Base-by-base conservation (phyloP, 202 grass and related monocot species). In the Cymbopogon flexuosus region DNA sequence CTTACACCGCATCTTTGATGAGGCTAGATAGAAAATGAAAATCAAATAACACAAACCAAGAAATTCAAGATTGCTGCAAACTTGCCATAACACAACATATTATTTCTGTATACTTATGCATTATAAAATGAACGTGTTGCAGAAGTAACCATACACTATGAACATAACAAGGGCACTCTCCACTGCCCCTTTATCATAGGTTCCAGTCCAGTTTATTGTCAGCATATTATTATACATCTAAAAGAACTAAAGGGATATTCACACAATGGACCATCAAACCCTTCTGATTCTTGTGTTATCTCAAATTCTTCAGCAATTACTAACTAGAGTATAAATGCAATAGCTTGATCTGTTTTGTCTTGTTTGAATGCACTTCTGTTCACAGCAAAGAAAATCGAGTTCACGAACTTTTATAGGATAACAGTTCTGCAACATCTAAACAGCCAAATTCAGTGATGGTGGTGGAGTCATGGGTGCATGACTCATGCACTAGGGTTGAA, bases 41-140 rank as follows among this genome's bases (percentile, higher is more conserved):
- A 66, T 27, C 19, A 62, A 79, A 41, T 80, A 59, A 70, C 45
- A 27, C 14, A 68, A 34, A 72, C 36, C 18, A 83, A 19, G 72
- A 27, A 82, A 81, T 33, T 59, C 54, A 77, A 63, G n/a, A n/a
- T 14, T 46, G 43, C 22, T 15, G 68, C 45, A 62, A 63, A 87
- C 1, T 71, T 45, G 7, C 42, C 45, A 72, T 27, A 71, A 21
- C 18, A 46, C 10, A 39, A 87, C 6, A 64, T 23, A 29, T 52
- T 69, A 51, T 36, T 23, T 45, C 5, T 51, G 31, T 15, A 42
- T 51, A 52, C 13, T 24, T 33, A 27, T 13, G 30, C 62, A 76
- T 30, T 78, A 27, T n/a, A 61, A 10, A 79, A 72, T 23, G 42
- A 27, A 77, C 14, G 52, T 7, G 19, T 22, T 29, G 57, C 23